Evolutionary conservation across 306 rosid species (phyloP), one percentile per base, ranked within the genome.

Genomic region (Vigna hirtella): DNA sequence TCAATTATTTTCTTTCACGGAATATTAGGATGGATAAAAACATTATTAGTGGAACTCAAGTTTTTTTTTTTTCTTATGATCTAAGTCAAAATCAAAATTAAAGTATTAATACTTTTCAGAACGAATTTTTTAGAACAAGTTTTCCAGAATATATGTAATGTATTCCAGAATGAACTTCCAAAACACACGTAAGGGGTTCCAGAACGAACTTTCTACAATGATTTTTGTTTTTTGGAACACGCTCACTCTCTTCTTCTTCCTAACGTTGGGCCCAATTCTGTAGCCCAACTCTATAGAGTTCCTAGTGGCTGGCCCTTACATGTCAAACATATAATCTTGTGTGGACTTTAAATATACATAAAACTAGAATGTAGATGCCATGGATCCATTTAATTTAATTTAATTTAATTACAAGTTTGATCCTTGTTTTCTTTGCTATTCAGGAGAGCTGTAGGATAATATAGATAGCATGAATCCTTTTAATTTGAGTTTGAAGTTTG

Each of bases 211-310:
- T 30, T 30, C 34, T 30, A 30, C 34, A 4, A 4, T 30, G 0
- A 30, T 30, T 30, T 30, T 30, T 30, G 0, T 30, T 30, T 26
- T 26, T 26, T 26, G 2, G 3, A 3, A 4, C 5, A 4, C 5
- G 4, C 34, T 30, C 32, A 3, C 34, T 4, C 34, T 30, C 34
- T 30, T 4, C 32, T 30, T 30, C 34, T 30, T 30, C 42, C 42
- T 6, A 14, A 20, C 9, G 14, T 48, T 78, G 71, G 62, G 82
- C 71, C 77, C 30, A 78, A 15, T 14, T 58, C 0, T 14, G 59
- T 32, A 70, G 30, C 51, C 74, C 76, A 69, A 30, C 5, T 30
- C 6, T 18, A 20, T 7, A 10, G 47, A 50, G 36, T 17, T 50
- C 64, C 32, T 9, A 63, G 38, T 18, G 9, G 52, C 7, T 7